Evolutionary conservation across 768 basidiomycete genomes (phyloP), one percentile per base, ranked within the genome.

Genomic region (Mycena filopes): DNA sequence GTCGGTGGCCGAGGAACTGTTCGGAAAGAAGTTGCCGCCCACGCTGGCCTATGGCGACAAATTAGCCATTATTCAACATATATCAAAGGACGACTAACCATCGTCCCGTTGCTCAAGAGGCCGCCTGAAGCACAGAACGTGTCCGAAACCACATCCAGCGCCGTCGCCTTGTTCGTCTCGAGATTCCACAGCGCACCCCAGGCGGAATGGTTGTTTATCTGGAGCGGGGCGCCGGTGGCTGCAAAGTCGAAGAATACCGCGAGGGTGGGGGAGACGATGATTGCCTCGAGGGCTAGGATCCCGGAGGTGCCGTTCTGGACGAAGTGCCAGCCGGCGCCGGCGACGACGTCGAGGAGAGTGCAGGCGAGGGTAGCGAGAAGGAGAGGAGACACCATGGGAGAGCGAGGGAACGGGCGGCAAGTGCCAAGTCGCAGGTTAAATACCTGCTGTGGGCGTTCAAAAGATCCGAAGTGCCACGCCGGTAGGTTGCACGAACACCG

Each of bases 131-230:
- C 87, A 67, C 87, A 89, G 76, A 89, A 89, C 0, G 84, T 75
- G 74, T 91, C 89, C 10, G 86, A 85, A 42, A 81, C 69, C 26
- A 87, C 76, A 69, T 89, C 84, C 81, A 90, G 82, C 6, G 87
- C 67, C 18, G 82, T 81, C 42, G 81, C 82, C 21, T 71, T 71
- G 70, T 86, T 85, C 7, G 82, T 81, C 38, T 77, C 76, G 47
- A 84, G 70, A 55, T 86, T 82, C 71, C 85, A 89, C 63, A 81
- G 83, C 0, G 83, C 76, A 2, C 82, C 84, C 82, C 83, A 84
- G n/a, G 82, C 83, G 0, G 84, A 82, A 67, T 86, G 84, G 0
- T 81, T 82, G 38, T 80, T 78, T 60, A 86, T 78, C 31, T 73
- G 65, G 5, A 80, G 67, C 2, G 85, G 82, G 74, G 87, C 87